Evolutionary conservation across 1,284 basidiomycete species (phyloP).

Genomic region (Hymenochaete sp.): DNA sequence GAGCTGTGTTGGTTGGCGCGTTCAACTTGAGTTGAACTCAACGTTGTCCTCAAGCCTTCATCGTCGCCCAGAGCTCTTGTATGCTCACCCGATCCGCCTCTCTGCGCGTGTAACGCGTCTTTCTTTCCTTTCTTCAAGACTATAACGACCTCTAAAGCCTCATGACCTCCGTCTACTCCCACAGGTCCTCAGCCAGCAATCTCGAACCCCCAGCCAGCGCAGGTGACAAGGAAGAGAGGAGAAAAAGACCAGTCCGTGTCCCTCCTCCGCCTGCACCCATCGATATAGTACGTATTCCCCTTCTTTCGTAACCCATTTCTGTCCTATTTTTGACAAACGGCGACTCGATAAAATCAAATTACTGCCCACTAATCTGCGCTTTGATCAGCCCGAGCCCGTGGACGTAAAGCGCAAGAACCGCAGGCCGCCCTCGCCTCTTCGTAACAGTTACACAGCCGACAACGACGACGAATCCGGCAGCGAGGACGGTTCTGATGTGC

Average conservation of each 20-base stretch:
- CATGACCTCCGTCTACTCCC: too few species aligned
- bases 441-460: constrained; percentile 19
- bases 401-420: constrained; percentile 5
- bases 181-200: constrained; percentile 8
- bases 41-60: too few species aligned
- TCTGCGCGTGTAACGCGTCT: too few species aligned
- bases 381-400: constrained; percentile 16
- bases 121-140: too few species aligned
- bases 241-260: constrained; percentile 13
- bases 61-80: too few species aligned
- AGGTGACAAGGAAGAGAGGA: constrained; percentile 8
- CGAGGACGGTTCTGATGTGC: constrained; percentile 17
- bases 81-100: too few species aligned
- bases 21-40: too few species aligned
- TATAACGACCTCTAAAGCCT: too few species aligned
- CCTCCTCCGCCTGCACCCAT: constrained; percentile 15
- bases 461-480: constrained; percentile 13
- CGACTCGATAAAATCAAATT: background rate
- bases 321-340: background rate
- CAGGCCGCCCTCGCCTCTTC: constrained; percentile 19
- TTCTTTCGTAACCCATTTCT: background rate
- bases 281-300: constrained; percentile 12
- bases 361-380: too few species aligned
- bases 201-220: constrained; percentile 6
- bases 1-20: too few species aligned